These are phyloP conservation scores for Yamadazyma spencermartinsiae DNA, from an alignment of 1,139 yeast genomes.

Conservation along the genomic window DNA sequence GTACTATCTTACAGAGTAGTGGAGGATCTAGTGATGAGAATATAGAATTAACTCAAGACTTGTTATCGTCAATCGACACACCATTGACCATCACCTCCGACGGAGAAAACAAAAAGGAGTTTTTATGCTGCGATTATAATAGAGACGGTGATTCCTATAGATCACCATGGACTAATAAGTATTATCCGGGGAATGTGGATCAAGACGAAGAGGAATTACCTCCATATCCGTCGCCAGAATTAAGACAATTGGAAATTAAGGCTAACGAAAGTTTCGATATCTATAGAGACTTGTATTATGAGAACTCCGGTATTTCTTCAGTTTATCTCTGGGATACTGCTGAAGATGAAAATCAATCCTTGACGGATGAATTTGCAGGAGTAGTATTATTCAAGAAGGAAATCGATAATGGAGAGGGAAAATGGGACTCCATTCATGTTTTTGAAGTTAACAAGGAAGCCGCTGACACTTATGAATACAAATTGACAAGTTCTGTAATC, in stretches of 20 bases:
- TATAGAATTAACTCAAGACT: slow-evolving; percentile 68
- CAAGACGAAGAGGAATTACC: slow-evolving; percentile 50
- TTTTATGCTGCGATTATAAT: slow-evolving; percentile 88
- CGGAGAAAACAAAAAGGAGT: slow-evolving; percentile 60
- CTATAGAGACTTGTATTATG: slow-evolving; percentile 90
- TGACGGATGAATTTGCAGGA: slow-evolving; percentile 72
- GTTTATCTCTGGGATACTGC: slow-evolving; percentile 90
- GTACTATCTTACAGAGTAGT: slow-evolving; percentile 64
- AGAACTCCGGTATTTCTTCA: slow-evolving; percentile 82
- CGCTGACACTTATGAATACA: slow-evolving; percentile 55
- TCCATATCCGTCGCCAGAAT: slow-evolving; percentile 63
- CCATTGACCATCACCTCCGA: slow-evolving; percentile 70
- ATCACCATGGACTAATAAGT: slow-evolving; percentile 88
- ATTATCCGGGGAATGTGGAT: slow-evolving; percentile 56
- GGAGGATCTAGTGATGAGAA: slow-evolving; percentile 21
- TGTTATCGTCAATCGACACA: slow-evolving; percentile 83
- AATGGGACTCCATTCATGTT: slow-evolving; percentile 94
- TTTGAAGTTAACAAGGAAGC: slow-evolving; percentile 66
- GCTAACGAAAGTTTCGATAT: slow-evolving; percentile 93
- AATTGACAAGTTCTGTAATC: slow-evolving; percentile 85
- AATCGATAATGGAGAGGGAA: slow-evolving; percentile 52
- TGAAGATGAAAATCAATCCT: slow-evolving; percentile 46
- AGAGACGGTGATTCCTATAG: slow-evolving; percentile 92
- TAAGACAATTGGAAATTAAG: slow-evolving; percentile 73
- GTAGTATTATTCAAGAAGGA: slow-evolving; percentile 83